These are phyloP conservation scores for Acanthamoeba lenticulata DNA, from an alignment of 208 protist species.

Conservation along the genomic window DNA sequence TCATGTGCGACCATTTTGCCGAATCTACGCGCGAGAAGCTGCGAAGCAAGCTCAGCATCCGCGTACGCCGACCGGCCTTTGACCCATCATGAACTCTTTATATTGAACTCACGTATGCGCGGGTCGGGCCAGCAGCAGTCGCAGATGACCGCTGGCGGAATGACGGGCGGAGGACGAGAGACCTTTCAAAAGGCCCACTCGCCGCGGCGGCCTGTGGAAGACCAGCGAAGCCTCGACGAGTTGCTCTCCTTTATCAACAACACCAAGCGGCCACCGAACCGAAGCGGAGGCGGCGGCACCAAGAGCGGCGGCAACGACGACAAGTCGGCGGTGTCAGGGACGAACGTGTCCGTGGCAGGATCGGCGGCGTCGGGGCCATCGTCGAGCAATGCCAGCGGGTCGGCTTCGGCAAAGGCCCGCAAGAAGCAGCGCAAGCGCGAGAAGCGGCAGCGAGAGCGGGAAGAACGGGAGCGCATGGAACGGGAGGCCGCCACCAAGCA, in stretches of 20 bases:
- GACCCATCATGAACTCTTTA: too few species aligned
- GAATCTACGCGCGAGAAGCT: not conserved
- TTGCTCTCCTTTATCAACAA: constrained; percentile 28
- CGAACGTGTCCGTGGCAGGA: not conserved
- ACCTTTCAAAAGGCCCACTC: not conserved
- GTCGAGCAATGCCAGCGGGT: not conserved
- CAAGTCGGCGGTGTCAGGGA: not conserved
- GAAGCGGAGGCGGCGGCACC: not conserved
- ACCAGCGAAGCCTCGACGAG: constrained; percentile 17
- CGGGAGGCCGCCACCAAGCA: not conserved
- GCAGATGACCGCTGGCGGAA: not conserved
- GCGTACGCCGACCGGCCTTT: not conserved
- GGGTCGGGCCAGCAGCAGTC: not conserved
- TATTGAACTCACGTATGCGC: not conserved
- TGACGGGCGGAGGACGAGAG: not conserved
- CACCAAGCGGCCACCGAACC: not conserved
- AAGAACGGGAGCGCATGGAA: not conserved
- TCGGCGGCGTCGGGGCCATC: not conserved
- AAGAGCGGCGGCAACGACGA: not conserved
- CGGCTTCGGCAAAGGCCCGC: not conserved
- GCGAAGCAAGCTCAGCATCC: not conserved
- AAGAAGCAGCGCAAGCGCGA: constrained; percentile 49
- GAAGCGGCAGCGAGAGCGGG: not conserved
- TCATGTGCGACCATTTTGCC: constrained; percentile 29
- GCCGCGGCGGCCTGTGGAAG: not conserved